Evolutionary conservation across 225 moss, liverwort and hornwort genomes (phyloP).

Genomic region (Polytrichum commune): DNA sequence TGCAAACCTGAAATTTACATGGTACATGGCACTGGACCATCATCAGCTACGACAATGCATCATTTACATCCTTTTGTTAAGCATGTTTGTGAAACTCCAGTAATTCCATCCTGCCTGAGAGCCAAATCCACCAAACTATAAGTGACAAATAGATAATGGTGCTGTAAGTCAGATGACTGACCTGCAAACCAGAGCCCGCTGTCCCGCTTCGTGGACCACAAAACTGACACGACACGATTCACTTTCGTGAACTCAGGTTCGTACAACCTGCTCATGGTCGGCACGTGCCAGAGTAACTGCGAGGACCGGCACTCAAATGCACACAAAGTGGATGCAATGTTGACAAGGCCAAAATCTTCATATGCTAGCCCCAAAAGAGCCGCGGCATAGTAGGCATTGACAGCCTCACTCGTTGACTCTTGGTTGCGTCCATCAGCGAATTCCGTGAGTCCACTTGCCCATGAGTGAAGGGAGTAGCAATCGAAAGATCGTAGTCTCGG

Average conservation of each 20-base stretch:
- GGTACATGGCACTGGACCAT: no score
- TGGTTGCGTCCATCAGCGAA: conserved; percentile 93
- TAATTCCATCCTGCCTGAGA: no score
- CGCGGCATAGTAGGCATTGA: conserved; percentile 87
- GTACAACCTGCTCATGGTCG: conserved; percentile 50
- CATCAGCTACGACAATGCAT: no score
- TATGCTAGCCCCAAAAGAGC: conserved; percentile 73
- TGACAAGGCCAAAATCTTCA: conserved; percentile 59
- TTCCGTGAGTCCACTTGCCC: conserved; percentile 89
- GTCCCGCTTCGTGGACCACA: conserved; percentile 97
- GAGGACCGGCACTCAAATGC: conserved; percentile 68
- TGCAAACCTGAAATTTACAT: no score
- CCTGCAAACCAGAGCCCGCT: conserved; percentile 92
- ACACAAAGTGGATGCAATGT: conserved; percentile 65
- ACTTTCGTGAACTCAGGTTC: conserved; percentile 68
- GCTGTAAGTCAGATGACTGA: conserved; percentile 1
- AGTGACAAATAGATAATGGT: neutral
- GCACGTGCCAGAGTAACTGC: conserved; percentile 78
- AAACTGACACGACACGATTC: conserved; percentile 72
- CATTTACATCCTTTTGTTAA: no score
- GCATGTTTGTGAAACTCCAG: no score
- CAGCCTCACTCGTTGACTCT: conserved; percentile 90
- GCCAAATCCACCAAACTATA: no score
- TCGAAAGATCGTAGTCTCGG: conserved; percentile 85
- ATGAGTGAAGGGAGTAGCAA: conserved; percentile 80